Evolutionary conservation across 139 green algal species (phyloP), one percentile per base, ranked within the genome.

Genomic region (Micractinium conductrix): DNA sequence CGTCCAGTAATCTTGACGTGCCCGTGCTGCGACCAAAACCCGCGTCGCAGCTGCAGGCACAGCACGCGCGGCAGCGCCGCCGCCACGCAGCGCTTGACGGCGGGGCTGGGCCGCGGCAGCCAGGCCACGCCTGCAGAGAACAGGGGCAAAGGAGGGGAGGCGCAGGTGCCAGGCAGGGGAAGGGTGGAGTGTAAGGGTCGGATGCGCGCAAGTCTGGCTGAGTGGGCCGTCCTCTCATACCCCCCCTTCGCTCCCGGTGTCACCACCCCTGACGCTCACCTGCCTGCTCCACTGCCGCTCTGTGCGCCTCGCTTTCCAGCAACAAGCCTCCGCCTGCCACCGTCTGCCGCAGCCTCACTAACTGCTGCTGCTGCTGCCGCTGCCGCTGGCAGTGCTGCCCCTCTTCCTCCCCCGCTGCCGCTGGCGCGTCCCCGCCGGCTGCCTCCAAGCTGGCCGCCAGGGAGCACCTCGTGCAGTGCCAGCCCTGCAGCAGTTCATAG

Each of bases 41-140:
- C 65, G 16, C 79, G 79, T 0, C 65, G 79, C 63, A 84, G 79
- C 79, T 84, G 79, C 79, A 84, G 65, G 79, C 79, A 84, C 79
- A 84, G 65, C 79, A 84, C 45, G 17, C 21, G 44, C 4, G 79
- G 79, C 63, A 84, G 79, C 21, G 28, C 40, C 21, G 79, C 79
- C 63, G 35, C 44, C 21, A 78, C 65, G 9, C 38, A 55, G 44
- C 79, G 79, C 65, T 50, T 67, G n/a, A 50, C 79, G 5, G 58
- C 79, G 0, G 48, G 65, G 44, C 65, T 53, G 44, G 65, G 55
- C 0, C 35, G 43, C 4, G 35, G 43, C 33, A 69, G 5, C 79
- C 79, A 84, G 2, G 16, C 12, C 3, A 76, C 21, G 17, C 79
- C 79, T 84, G 79, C 45, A 38, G 0, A 48, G 28, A 1, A 53